Conservation (phyloP, 2,329 filamentous ascomycete species). For the Clarireedia homoeocarpa region DNA sequence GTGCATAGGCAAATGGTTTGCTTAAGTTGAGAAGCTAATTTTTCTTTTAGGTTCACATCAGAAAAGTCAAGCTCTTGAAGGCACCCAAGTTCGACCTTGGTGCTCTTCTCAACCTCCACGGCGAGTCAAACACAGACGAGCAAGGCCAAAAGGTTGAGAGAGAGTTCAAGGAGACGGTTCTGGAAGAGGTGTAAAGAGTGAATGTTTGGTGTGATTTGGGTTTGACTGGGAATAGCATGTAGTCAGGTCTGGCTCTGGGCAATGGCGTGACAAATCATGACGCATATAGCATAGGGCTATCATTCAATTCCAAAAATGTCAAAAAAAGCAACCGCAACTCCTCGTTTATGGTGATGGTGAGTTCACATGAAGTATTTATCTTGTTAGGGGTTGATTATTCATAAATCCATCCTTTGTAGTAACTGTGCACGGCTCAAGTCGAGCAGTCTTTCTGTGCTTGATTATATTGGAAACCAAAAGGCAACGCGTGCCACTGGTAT, state of each 20-base stretch:
- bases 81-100: slow-evolving; percentile 98
- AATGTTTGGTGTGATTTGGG: slow-evolving; percentile 19
- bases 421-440: no score
- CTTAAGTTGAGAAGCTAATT: slow-evolving; percentile 29
- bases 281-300: slow-evolving; percentile 28
- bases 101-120: slow-evolving; percentile 91
- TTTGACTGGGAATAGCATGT: slow-evolving; percentile 30
- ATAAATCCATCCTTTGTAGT: not conserved
- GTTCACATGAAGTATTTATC: not conserved
- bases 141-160: slow-evolving; percentile 97
- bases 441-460: no score
- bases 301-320: slow-evolving; percentile 16
- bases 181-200: slow-evolving; percentile 77
- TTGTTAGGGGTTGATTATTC: not conserved
- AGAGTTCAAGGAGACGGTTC: slow-evolving; percentile 98
- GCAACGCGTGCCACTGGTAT: no score
- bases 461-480: no score
- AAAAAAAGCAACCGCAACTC: slow-evolving; percentile 13
- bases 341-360: no score
- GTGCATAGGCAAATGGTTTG: slow-evolving; percentile 28
- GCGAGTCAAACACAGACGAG: slow-evolving; percentile 93
- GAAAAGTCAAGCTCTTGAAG: slow-evolving; percentile 99
- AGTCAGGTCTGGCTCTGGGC: slow-evolving; percentile 30
- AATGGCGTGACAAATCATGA: slow-evolving; percentile 29
- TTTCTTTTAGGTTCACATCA: slow-evolving; percentile 82